These are phyloP conservation scores for Phenoliferia sp. DNA, from an alignment of 1,284 basidiomycete species.

Conservation along the genomic window DNA sequence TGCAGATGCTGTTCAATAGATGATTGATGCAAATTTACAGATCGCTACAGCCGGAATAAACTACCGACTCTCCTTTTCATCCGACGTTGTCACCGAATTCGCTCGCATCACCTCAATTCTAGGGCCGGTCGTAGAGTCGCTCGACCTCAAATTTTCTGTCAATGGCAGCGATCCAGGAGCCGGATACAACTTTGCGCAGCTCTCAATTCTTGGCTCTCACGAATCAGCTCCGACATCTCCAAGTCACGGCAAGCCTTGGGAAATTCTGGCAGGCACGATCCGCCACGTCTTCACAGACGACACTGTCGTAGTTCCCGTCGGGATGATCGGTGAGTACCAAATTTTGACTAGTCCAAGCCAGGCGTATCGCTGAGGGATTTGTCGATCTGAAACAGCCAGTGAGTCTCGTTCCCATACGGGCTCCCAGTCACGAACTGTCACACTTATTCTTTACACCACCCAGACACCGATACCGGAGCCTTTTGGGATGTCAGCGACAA, in stretches of 20 bases:
- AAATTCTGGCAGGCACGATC: slow-evolving; percentile 52
- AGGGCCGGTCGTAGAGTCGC: slow-evolving; percentile 48
- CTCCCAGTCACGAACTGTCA: no score
- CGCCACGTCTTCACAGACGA: slow-evolving; percentile 43
- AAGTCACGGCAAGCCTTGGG: slow-evolving; percentile 47
- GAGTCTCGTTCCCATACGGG: no score
- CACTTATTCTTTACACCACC: no score
- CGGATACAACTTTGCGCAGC: slow-evolving; percentile 10
- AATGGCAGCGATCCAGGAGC: slow-evolving; percentile 11
- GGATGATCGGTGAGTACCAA: slow-evolving; percentile 51
- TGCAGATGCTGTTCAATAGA: background rate
- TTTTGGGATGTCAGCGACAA: slow-evolving; percentile 51
- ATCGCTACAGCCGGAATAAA: slow-evolving; percentile 47
- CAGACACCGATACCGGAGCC: slow-evolving; percentile 50
- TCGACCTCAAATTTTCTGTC: slow-evolving; percentile 55
- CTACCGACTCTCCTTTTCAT: slow-evolving; percentile 54
- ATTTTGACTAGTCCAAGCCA: no score
- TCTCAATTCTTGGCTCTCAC: slow-evolving; percentile 40
- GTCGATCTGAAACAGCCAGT: no score
- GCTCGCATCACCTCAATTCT: slow-evolving; percentile 49
- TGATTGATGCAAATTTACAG: background rate
- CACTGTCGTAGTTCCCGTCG: slow-evolving; percentile 50
- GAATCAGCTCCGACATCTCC: slow-evolving; percentile 57
- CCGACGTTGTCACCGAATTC: slow-evolving; percentile 49
- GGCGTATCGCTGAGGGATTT: no score